Evolutionary conservation across 108 stramenopile species (phyloP).

Genomic region (Schizochytrium sp.): DNA sequence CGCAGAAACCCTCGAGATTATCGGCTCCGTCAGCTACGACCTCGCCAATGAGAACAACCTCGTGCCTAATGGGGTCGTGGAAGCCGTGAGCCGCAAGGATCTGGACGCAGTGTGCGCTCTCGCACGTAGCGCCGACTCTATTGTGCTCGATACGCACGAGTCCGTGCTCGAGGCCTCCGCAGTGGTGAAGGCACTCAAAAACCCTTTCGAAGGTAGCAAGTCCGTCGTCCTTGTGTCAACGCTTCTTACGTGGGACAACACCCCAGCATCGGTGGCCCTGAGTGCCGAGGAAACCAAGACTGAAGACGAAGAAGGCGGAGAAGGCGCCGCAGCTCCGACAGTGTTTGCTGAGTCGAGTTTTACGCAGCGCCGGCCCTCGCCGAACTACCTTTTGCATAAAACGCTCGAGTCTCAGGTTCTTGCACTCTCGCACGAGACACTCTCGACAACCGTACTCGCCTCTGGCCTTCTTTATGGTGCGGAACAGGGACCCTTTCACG

Average conservation of each 20-base stretch:
- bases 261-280: background rate
- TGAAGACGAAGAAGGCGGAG: background rate
- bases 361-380: background rate
- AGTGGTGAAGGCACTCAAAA: background rate
- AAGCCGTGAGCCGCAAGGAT: background rate
- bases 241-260: slow-evolving; percentile 8
- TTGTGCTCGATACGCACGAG: slow-evolving; percentile 12
- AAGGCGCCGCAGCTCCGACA: background rate
- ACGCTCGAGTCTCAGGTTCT: slow-evolving; percentile 9
- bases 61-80: background rate
- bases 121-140: background rate
- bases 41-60: background rate
- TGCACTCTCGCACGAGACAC: background rate
- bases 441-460: background rate
- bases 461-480: background rate
- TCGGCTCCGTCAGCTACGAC: background rate
- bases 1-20: background rate
- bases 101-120: background rate
- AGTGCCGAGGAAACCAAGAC: background rate
- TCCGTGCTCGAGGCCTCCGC: background rate
- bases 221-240: background rate
- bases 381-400: background rate
- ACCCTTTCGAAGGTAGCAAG: background rate
- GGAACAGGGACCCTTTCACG: background rate
- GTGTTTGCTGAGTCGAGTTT: background rate